Conservation (phyloP, 306 rosid genomes). For the Cotoneaster glaucophyllus region DNA sequence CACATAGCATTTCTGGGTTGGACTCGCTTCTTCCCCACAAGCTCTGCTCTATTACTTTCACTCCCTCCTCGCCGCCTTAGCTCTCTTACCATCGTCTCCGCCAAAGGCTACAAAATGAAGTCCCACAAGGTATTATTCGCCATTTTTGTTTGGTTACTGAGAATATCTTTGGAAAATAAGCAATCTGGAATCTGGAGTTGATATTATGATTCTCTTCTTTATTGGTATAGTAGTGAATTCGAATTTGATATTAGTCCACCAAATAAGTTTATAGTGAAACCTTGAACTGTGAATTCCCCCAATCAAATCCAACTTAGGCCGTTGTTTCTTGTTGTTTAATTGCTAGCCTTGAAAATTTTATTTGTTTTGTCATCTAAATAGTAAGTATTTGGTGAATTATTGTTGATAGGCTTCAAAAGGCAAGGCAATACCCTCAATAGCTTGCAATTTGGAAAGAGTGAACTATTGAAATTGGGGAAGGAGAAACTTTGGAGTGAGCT, state of each 20-base stretch:
- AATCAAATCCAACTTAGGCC: background rate
- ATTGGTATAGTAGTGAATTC: background rate
- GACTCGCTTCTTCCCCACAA: conserved; percentile 37
- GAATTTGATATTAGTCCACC: background rate
- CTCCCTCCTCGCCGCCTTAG: conserved; percentile 24
- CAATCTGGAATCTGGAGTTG: background rate
- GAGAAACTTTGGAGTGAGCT: background rate
- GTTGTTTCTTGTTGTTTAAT: background rate
- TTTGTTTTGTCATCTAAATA: background rate
- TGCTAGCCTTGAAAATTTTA: background rate
- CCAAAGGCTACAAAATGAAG: conserved; percentile 92
- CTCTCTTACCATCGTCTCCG: conserved; percentile 58
- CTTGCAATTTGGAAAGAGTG: background rate
- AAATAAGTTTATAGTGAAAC: too few species aligned
- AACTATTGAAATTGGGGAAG: background rate
- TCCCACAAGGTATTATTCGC: conserved; percentile 68
- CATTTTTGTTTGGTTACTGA: conserved; percentile 13
- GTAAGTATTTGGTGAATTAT: background rate
- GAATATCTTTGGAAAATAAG: background rate
- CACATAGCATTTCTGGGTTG: conserved; percentile 40
- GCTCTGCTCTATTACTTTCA: conserved; percentile 15
- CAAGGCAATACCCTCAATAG: background rate
- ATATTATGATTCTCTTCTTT: background rate
- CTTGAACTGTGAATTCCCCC: background rate
- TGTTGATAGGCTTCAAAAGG: conserved; percentile 40